These are phyloP conservation scores for Aegilops sharonensis DNA, from an alignment of 176 grass and related monocot species.

Conservation along the genomic window DNA sequence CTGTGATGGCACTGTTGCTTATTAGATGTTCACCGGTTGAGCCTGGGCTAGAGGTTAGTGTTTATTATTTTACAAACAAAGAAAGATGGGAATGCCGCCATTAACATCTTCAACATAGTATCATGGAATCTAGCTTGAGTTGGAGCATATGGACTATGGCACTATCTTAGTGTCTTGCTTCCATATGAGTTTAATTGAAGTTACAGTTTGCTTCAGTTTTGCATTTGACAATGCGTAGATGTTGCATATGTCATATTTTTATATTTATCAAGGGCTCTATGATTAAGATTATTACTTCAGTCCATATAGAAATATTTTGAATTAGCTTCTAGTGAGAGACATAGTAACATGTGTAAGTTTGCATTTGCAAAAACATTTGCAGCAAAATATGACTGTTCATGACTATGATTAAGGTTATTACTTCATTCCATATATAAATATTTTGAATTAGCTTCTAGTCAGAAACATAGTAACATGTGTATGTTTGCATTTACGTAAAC, in stretches of 20 bases:
- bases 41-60: background rate
- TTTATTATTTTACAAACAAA: background rate
- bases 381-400: too few relatives aligned
- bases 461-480: background rate
- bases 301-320: background rate
- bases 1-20: background rate
- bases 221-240: background rate
- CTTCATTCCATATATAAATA: background rate
- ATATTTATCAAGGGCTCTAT: background rate
- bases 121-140: background rate
- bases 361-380: too few relatives aligned
- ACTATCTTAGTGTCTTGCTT: background rate
- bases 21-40: background rate
- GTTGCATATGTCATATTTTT: background rate
- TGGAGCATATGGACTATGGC: background rate
- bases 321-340: background rate
- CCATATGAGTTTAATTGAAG: background rate
- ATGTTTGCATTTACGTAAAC: too few relatives aligned
- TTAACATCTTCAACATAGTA: background rate
- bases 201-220: background rate
- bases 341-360: too few relatives aligned
- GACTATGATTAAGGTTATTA: background rate
- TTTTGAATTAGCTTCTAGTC: background rate
- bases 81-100: background rate
- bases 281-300: background rate